phyloP scores from a whole-genome alignment of 805 yeast genomes.

The Starmerella potacharoeniae region DNA sequence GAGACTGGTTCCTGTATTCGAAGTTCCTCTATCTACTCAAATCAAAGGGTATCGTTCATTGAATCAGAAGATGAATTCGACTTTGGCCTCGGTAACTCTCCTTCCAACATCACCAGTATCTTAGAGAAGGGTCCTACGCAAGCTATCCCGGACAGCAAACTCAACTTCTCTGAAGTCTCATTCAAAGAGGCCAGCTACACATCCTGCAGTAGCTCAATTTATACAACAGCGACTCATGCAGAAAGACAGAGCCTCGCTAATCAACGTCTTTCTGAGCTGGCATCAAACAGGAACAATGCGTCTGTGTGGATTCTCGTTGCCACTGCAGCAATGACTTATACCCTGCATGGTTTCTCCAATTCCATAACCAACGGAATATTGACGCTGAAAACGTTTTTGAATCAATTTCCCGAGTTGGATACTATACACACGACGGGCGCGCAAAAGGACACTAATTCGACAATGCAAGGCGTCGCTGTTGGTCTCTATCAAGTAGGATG shows the following conservation, averaged over 20 bases:
- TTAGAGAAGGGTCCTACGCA: no score
- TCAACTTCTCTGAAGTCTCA: not conserved
- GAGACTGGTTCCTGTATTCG: not conserved
- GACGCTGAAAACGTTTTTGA: conserved; percentile 18
- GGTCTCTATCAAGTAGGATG: conserved; percentile 55
- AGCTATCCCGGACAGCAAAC: not conserved
- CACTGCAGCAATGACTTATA: conserved; percentile 21
- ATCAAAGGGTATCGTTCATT: not conserved
- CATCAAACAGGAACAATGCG: not conserved
- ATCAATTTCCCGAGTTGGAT: conserved; percentile 24
- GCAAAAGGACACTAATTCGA: conserved; percentile 10
- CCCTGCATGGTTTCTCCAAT: conserved; percentile 50
- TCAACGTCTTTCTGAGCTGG: conserved; percentile 6
- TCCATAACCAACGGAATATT: conserved; percentile 45
- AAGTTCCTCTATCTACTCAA: not conserved
- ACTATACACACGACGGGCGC: conserved; percentile 14
- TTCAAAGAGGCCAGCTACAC: not conserved
- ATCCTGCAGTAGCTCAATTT: not conserved
- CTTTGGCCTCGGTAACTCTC: not conserved
- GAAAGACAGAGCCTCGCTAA: conserved; percentile 10
- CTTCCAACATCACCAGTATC: not conserved
- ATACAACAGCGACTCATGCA: not conserved
- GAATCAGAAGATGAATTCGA: not conserved
- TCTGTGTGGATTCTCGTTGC: conserved; percentile 10
- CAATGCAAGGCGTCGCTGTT: conserved; percentile 27